Percentiles rank a stretch among this genome's conserved stretches.
phyloP scores from a whole-genome alignment of 495 filamentous ascomycete species.

The Margaritispora aquatica region DNA sequence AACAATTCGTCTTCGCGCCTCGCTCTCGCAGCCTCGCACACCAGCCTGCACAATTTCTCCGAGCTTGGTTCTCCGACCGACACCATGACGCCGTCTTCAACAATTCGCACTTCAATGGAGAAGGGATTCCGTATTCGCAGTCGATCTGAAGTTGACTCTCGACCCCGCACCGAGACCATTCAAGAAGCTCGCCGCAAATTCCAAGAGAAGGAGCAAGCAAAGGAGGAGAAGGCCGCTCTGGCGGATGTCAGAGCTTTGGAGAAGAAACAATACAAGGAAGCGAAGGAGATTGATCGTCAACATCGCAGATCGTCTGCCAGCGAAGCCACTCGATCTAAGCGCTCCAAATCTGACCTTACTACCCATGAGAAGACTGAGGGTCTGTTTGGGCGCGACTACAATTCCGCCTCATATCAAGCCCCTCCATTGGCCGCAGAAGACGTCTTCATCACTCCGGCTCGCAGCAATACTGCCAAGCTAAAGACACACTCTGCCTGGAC shows the following conservation, averaged over 20 bases:
- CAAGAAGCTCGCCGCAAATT: slow-evolving; percentile 47
- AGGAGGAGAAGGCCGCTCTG: slow-evolving; percentile 50
- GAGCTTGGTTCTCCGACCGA: slow-evolving; percentile 21
- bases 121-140: slow-evolving; percentile 44
- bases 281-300: slow-evolving; percentile 10
- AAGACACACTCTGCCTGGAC: slow-evolving; percentile 48
- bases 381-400: slow-evolving; percentile 10
- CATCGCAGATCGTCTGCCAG: slow-evolving; percentile 17
- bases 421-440: slow-evolving; percentile 1
- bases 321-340: slow-evolving; percentile 16
- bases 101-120: slow-evolving; percentile 44
- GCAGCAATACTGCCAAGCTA: slow-evolving; percentile 32
- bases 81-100: slow-evolving; percentile 14
- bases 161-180: slow-evolving; percentile 38
- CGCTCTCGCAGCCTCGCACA: slow-evolving; percentile 30
- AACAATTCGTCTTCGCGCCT: slow-evolving; percentile 25
- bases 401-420: not conserved
- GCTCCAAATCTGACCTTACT: slow-evolving; percentile 19
- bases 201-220: slow-evolving; percentile 44
- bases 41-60: slow-evolving; percentile 29
- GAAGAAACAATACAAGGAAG: slow-evolving; percentile 21
- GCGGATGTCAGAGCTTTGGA: slow-evolving; percentile 37
- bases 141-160: slow-evolving; percentile 43
- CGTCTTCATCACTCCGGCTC: not conserved
- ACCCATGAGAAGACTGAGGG: slow-evolving; percentile 13